These are phyloP conservation scores for Eucalyptus regnans DNA, from an alignment of 345 rosid species.

Conservation along the genomic window DNA sequence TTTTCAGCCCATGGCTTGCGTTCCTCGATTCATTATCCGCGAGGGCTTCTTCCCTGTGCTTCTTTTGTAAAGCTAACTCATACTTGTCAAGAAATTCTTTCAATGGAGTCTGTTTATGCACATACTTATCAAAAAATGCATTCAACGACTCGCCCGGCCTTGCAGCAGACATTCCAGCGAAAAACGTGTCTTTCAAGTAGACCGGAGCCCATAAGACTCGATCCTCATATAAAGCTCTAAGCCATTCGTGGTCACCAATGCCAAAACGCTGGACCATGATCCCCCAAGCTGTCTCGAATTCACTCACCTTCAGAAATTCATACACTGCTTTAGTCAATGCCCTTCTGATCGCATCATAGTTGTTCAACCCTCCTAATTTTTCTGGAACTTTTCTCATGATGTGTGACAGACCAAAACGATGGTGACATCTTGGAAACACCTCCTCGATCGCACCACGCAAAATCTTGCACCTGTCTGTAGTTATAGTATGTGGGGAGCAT, in stretches of 20 bases:
- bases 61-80: slow-evolving; percentile 61
- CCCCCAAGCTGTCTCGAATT: slow-evolving; percentile 16
- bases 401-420: slow-evolving; percentile 4
- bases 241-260: slow-evolving; percentile 20
- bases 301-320: slow-evolving; percentile 9
- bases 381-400: slow-evolving; percentile 15
- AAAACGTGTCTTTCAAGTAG: slow-evolving; percentile 59
- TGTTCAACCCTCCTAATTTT: slow-evolving; percentile 13
- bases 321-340: slow-evolving; percentile 6
- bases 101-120: slow-evolving; percentile 71
- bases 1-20: slow-evolving; percentile 37
- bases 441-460: not conserved
- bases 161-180: slow-evolving; percentile 49
- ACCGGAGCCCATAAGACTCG: slow-evolving; percentile 77
- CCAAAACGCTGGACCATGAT: slow-evolving; percentile 10
- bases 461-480: slow-evolving; percentile 2
- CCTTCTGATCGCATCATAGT: slow-evolving; percentile 7
- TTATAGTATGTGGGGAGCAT: slow-evolving; percentile 6
- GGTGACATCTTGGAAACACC: slow-evolving; percentile 7
- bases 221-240: slow-evolving; percentile 57
- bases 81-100: slow-evolving; percentile 88
- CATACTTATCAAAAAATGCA: slow-evolving; percentile 53
- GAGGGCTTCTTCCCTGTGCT: slow-evolving; percentile 59
- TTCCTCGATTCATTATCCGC: slow-evolving; percentile 49
- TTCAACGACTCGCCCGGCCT: slow-evolving; percentile 35